phyloP scores from a whole-genome alignment of 768 basidiomycete species.

The Hydnum rufescens region DNA sequence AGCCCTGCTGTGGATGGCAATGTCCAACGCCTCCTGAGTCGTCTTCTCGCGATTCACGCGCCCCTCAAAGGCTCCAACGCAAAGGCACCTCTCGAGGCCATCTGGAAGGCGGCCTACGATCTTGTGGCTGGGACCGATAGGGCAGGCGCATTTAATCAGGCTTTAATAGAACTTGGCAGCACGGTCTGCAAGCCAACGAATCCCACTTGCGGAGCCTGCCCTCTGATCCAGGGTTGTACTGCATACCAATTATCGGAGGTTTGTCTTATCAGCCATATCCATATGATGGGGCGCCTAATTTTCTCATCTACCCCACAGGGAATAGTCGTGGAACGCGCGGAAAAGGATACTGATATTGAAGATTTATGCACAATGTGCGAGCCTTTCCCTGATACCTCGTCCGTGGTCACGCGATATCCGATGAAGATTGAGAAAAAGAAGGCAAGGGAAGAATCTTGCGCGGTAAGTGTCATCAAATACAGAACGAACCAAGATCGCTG shows the following conservation, averaged over 20 bases:
- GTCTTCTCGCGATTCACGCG: slow-evolving; percentile 65
- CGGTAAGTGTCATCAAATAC: slow-evolving; percentile 81
- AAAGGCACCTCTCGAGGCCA: too few relatives aligned
- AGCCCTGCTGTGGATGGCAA: slow-evolving; percentile 83
- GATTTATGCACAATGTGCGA: slow-evolving; percentile 57
- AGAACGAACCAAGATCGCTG: slow-evolving; percentile 25
- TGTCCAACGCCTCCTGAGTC: slow-evolving; percentile 65
- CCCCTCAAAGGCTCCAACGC: too few relatives aligned
- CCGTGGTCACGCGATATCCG: slow-evolving; percentile 54
- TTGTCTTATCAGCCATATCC: neutral
- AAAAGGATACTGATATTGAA: slow-evolving; percentile 50
- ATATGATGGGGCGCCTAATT: neutral
- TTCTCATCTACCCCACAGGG: neutral
- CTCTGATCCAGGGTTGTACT: too few relatives aligned
- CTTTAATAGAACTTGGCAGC: too few relatives aligned
- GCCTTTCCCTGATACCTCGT: slow-evolving; percentile 22
- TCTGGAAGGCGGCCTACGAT: too few relatives aligned
- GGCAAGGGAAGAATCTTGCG: slow-evolving; percentile 63
- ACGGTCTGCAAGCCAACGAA: too few relatives aligned
- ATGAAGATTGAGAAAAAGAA: slow-evolving; percentile 74
- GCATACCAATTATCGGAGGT: too few relatives aligned
- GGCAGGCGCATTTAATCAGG: too few relatives aligned
- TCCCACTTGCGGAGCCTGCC: too few relatives aligned
- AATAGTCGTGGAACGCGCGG: slow-evolving; percentile 3
- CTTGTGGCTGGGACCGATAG: too few relatives aligned